These are phyloP conservation scores for Jatropha curcas DNA, from an alignment of 345 rosid species.

Conservation along the genomic window DNA sequence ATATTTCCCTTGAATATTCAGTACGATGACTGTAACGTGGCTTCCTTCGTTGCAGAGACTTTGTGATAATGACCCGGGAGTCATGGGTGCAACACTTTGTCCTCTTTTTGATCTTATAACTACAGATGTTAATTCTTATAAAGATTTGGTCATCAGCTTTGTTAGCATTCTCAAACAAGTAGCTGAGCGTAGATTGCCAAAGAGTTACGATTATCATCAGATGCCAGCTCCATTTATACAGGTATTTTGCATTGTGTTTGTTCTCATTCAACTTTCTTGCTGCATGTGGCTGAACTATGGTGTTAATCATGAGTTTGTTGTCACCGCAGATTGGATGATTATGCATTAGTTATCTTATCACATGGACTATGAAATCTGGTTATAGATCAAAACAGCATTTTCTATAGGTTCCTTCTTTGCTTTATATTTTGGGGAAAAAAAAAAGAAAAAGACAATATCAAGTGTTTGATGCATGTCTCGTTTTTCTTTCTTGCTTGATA, in stretches of 20 bases:
- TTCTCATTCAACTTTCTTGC: conserved; percentile 1
- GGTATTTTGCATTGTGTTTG: conserved; percentile 42
- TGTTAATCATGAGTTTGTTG: neutral
- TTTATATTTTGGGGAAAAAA: no score
- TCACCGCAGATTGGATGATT: neutral
- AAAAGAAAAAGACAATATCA: no score
- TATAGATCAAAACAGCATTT: neutral
- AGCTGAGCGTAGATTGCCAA: conserved; percentile 81
- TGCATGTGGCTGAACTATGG: neutral
- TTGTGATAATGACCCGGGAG: conserved; percentile 95
- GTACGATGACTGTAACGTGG: conserved; percentile 6
- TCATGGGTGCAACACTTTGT: conserved; percentile 97
- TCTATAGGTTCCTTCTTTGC: neutral
- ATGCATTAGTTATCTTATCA: neutral
- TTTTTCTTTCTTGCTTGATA: no score
- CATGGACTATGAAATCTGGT: neutral
- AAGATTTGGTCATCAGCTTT: conserved; percentile 88
- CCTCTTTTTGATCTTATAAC: conserved; percentile 87
- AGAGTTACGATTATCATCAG: conserved; percentile 93
- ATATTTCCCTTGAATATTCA: neutral
- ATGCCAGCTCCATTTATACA: conserved; percentile 99
- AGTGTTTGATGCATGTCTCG: no score
- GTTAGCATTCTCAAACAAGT: conserved; percentile 97
- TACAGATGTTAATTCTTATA: conserved; percentile 64
- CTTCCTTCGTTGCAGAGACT: conserved; percentile 52